Evolutionary conservation across 2,329 filamentous ascomycete genomes (phyloP), one percentile per base, ranked within the genome.

Genomic region (Verruconis gallopava): DNA sequence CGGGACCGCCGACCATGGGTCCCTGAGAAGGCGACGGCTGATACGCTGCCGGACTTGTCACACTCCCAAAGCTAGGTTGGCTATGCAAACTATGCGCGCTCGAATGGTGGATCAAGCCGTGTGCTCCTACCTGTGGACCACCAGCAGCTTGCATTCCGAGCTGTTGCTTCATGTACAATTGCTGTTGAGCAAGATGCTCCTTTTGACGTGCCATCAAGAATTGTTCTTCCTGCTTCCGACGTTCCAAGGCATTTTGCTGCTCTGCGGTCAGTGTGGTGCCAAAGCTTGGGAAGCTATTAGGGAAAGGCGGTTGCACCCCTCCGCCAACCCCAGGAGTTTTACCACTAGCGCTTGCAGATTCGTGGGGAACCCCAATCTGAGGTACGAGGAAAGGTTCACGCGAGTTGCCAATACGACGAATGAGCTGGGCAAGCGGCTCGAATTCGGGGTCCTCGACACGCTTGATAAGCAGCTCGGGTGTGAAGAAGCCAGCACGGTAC

Each of bases 401-500:
- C 4, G 91, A 96, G 62, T 98, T 98, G 2, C 91, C 91, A 51
- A 98, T 98, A 22, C 89, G 81, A 34, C 91, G 73, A 48, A 98
- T 95, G 18, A 98, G 75, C 60, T 96, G 88, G 2, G 89, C 91
- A 6, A 98, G 67, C 11, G 89, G 91, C 60, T 98, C 91, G 53
- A 95, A 98, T 38, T 98, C 89, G 0, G 72, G 69, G 54, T 98
- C 91, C 57, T 98, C 91, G 4, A 89, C 70, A 58, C 94, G 94
- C 66, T 93, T 95, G 21, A 98, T 91, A 34, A 93, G 77, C 15
- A 98, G 70, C 52, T 98, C 89, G 0, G 89, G 80, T 0, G 85
- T 93, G 63, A 98, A 98, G 65, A 96, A 98, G 36, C 89, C 88
- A 28, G 88, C 89, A 60, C 96, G 96, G 65, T 96, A 98, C 91